Evolutionary conservation across 2,329 filamentous ascomycete species (phyloP), one percentile per base, ranked within the genome.

Genomic region (Calonectria pteridis): DNA sequence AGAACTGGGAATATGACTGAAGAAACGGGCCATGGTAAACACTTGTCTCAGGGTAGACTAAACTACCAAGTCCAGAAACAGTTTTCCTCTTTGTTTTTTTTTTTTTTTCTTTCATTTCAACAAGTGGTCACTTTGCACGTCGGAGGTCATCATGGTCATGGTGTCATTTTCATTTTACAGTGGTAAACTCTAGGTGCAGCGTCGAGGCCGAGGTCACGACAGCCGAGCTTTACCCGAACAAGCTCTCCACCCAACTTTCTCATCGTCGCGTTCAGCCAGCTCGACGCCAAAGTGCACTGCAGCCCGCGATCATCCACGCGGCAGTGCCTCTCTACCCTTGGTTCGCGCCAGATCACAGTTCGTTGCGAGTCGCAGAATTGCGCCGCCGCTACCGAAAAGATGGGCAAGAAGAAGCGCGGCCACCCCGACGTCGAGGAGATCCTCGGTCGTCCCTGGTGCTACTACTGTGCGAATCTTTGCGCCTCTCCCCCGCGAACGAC

Each of bases 371-470:
- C 11, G 6, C 29, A 37, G 1, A 58, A n/a, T 59, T 23, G 28
- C 46, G 26, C 46, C 29, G 72, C 33, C 10, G 69, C 51, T 13
- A 35, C 35, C 35, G 59, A 37, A 72, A 82, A 74, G 26, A 96
- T 97, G 93, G 94, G 93, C 80, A 98, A 98, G 87, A 97, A 97
- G 88, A 96, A 95, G 91, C 94, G 95, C 84, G 92, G 93, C 78
- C 93, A 95, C 82, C 94, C 95, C 76, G 92, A 96, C 81, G 89
- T 98, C 79, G 94, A 98, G 87, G 95, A 98, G 86, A 89, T 98
- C 79, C 91, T 99, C 75, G 88, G 89, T 78, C 93, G 96, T 72
- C 94, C 96, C 64, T 98, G 96, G 96, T 99, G 97, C 88, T 99
- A 98, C 87, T 99, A 99, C 88, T 99, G 97, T 93, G 78, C 46